Base-by-base conservation (phyloP, 495 filamentous ascomycete species). In the Aspergillus sparsus region DNA sequence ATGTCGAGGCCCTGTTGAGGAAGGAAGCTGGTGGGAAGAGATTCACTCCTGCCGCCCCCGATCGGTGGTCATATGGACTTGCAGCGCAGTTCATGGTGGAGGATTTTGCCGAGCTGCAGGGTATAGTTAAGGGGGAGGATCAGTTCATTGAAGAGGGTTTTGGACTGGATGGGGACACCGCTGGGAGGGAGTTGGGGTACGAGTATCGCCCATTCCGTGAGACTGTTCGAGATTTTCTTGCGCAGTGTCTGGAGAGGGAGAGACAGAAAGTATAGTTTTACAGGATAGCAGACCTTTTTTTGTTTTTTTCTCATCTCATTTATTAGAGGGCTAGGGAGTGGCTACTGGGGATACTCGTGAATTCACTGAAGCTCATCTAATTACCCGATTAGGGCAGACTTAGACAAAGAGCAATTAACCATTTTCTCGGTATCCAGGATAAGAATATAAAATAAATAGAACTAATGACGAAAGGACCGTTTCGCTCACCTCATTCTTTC, bases 101-200 rank as follows among this genome's bases (percentile, higher is more conserved):
- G 8, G 61, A 66, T 27, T 76, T 79, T 53, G 53, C 49, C 10
- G 70, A 65, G 66, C 62, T 64, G 1, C 61, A 62, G 47, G 68
- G 65, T 4, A 55, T 18, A 13, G 70, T 76, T 1, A 64, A 67
- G 4, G 34, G 50, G 37, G 71, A 73, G 72, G 66, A 72, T 33
- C 66, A 62, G 54, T 61, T 66, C 27, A 64, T 15, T 62, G 63
- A 34, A 36, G 42, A 67, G 63, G 63, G 34, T 16, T 68, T 66
- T 58, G 60, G 64, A 12, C 55, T 80, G 56, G 78, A 81, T 71
- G 77, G 76, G 7, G 66, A 70, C 58, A 74, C 73, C 10, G 77
- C 69, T 7, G 68, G 66, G 9, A 63, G 61, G 37, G 79, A 77
- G 51, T 62, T 81, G 54, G 74, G 76, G 7, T 49, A 78, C 7